Evolutionary conservation across 192 early-diverging fungal species (phyloP), one percentile per base, ranked within the genome.

Genomic region (Linnemannia zychae): DNA sequence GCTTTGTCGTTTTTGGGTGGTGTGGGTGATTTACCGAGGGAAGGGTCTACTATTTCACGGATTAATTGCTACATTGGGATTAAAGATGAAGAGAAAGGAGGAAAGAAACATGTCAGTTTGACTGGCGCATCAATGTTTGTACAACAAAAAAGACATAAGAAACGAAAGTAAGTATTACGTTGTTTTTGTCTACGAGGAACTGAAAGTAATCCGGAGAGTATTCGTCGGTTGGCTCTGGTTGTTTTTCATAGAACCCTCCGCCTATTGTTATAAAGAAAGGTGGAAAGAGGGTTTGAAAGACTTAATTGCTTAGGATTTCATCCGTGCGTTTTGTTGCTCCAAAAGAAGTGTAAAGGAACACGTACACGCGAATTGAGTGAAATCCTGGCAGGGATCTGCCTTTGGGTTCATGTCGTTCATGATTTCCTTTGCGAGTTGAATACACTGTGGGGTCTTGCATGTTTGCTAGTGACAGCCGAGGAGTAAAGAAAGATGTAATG

Each of bases 311-410:
- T n/a, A n/a, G n/a, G n/a, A n/a, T n/a, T n/a, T n/a, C n/a, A n/a
- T n/a, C n/a, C n/a, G n/a, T n/a, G n/a, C n/a, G n/a, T n/a, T n/a
- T n/a, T n/a, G n/a, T n/a, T n/a, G n/a, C n/a, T n/a, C n/a, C n/a
- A 44, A 71, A 16, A 11, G 24, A 44, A 49, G 4, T 0, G 3
- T 1, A 74, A 7, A 28, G n/a, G 33, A 28, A 20, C 11, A 71
- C 72, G 76, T 90, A 93, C 93, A 91, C 48, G 84, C 79, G 77
- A 85, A 94, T 50, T 90, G 84, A 76, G 88, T 92, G 78, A 94
- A 94, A 76, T 94, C 93, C 20, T 87, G 75, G 50, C 93, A 94
- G 11, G 93, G 92, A 87, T 94, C 90, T 1, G 76, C 84, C 16
- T 77, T 66, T 1, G 75, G 36, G 76, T 94, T 88, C 46, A 94